A percentile compares a stretch with the other conserved stretches of the same genome.
Conservation (phyloP, 73 alveolate genomes). For the Tetrahymena elliotti region DNA sequence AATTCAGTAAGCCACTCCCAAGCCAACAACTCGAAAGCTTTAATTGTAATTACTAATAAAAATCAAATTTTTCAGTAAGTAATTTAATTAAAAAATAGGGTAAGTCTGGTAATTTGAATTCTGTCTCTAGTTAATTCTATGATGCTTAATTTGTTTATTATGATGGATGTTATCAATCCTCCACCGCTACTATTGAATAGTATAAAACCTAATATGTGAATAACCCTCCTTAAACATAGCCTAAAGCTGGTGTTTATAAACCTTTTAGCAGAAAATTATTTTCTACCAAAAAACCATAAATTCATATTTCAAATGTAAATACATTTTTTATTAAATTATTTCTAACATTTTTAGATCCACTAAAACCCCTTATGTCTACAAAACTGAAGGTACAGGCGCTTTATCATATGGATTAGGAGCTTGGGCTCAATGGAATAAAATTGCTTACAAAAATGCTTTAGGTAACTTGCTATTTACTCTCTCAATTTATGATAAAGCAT, state of each 20-base stretch:
- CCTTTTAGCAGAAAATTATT: neutral
- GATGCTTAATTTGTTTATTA: neutral
- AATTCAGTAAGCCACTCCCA: neutral
- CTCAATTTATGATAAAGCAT: neutral
- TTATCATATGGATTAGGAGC: neutral
- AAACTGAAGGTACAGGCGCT: neutral
- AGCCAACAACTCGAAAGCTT: neutral
- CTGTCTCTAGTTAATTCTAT: neutral
- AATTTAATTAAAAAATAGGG: neutral
- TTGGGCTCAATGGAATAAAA: neutral
- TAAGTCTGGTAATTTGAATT: neutral
- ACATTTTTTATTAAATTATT: neutral
- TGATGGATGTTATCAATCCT: neutral
- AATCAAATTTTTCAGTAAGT: neutral
- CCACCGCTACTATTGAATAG: neutral
- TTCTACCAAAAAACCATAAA: neutral
- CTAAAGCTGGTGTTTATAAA: neutral
- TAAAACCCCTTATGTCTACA: neutral
- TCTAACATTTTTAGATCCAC: neutral
- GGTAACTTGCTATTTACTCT: neutral
- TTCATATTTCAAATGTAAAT: neutral
- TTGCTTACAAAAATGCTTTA: neutral
- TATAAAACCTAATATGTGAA: neutral
- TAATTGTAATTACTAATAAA: neutral
- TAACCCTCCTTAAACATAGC: neutral